Conservation (phyloP, 108 stramenopile genomes). For the Cyclotella cryptica region DNA sequence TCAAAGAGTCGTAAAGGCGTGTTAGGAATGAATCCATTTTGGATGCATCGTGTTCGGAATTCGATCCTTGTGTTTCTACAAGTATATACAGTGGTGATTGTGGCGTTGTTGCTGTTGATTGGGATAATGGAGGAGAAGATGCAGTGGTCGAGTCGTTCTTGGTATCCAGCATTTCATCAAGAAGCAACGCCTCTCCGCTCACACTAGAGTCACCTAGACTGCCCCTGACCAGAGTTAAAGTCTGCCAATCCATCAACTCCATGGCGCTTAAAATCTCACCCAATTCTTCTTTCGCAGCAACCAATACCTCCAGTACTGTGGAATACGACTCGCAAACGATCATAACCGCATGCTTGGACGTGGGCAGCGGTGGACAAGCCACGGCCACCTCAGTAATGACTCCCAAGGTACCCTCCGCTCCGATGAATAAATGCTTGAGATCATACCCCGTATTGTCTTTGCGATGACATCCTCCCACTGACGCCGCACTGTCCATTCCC, state of each 20-base stretch:
- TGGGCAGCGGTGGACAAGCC: slow-evolving; percentile 70
- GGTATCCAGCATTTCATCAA: slow-evolving; percentile 14
- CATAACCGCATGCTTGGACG: slow-evolving; percentile 76
- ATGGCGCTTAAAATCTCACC: slow-evolving; percentile 92
- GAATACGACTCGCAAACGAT: slow-evolving; percentile 77
- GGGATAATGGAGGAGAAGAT: neutral
- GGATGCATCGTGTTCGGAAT: slow-evolving; percentile 76
- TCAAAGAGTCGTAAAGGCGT: slow-evolving; percentile 49
- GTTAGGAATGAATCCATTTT: slow-evolving; percentile 90
- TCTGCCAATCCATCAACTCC: slow-evolving; percentile 88
- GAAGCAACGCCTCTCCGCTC: neutral
- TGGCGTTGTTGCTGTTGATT: slow-evolving; percentile 4
- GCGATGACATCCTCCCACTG: slow-evolving; percentile 49
- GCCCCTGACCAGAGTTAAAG: slow-evolving; percentile 63
- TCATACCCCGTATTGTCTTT: slow-evolving; percentile 99
- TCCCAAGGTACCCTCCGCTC: slow-evolving; percentile 96
- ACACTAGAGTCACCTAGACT: slow-evolving; percentile 7
- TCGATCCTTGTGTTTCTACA: slow-evolving; percentile 92
- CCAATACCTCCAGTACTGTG: slow-evolving; percentile 63
- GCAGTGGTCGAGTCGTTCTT: neutral
- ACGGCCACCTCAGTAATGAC: slow-evolving; percentile 90
- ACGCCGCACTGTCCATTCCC: neutral
- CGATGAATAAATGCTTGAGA: slow-evolving; percentile 95
- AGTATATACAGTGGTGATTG: slow-evolving; percentile 70
- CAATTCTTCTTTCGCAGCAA: slow-evolving; percentile 68